Conservation (phyloP, 176 grass and related monocot genomes). For the Ampelocalamus luodianensis region DNA sequence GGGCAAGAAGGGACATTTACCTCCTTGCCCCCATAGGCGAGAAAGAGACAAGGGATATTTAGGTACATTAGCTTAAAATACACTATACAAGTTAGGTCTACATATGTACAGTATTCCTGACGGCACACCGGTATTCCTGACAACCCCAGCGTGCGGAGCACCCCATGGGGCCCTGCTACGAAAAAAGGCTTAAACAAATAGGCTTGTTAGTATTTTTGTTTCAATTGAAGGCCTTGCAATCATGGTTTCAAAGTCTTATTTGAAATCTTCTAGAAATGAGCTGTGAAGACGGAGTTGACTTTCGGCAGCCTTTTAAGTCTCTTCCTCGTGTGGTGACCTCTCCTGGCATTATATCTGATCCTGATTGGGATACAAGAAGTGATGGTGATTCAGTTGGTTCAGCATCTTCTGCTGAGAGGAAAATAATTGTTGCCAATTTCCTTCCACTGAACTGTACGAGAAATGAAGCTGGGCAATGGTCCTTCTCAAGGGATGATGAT, state of each 20-base stretch:
- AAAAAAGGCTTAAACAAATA: neutral
- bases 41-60: no score
- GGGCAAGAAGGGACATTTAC: no score
- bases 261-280: conserved; percentile 75
- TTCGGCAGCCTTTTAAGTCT: conserved; percentile 64
- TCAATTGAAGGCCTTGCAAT: neutral
- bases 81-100: no score
- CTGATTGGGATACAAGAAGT: conserved; percentile 60
- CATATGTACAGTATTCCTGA: no score
- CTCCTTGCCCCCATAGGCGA: no score
- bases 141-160: no score
- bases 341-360: conserved; percentile 76
- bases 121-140: no score
- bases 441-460: conserved; percentile 74
- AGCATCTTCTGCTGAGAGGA: conserved; percentile 56
- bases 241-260: conserved; percentile 90
- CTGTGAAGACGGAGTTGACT: conserved; percentile 54
- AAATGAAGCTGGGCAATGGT: conserved; percentile 76
- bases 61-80: no score
- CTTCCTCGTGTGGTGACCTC: conserved; percentile 78
- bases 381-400: conserved; percentile 66
- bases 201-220: conserved; percentile 6
- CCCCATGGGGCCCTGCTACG: no score
- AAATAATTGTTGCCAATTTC: conserved; percentile 94
- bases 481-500: conserved; percentile 80